A percentile compares a stretch with the other conserved stretches of the same genome.
Conservation (phyloP, 495 filamentous ascomycete species). For the Annulohypoxylon nitens region DNA sequence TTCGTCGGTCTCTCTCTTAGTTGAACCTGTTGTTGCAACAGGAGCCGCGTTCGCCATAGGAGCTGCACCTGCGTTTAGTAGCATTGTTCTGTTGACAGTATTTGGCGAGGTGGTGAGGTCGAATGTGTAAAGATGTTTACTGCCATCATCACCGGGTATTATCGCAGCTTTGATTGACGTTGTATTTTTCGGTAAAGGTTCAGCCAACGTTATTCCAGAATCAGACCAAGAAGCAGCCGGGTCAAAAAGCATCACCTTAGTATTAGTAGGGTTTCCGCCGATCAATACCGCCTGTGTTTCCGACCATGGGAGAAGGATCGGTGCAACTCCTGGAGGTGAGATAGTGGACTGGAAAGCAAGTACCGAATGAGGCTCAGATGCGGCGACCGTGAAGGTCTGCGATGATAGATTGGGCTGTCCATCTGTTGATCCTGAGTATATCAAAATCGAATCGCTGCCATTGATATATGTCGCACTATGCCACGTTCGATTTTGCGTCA, state of each 20-base stretch:
- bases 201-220: conserved; percentile 70
- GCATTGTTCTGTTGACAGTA: conserved; percentile 72
- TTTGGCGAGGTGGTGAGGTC: conserved; percentile 85
- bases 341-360: conserved; percentile 61
- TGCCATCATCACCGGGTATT: conserved; percentile 78
- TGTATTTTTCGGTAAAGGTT: conserved; percentile 67
- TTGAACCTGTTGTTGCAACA: conserved; percentile 37
- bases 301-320: conserved; percentile 84
- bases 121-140: conserved; percentile 85
- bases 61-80: conserved; percentile 62
- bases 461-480: conserved; percentile 85
- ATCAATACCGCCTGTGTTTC: conserved; percentile 77
- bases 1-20: conserved; percentile 7
- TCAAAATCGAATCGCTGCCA: conserved; percentile 75
- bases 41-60: conserved; percentile 60
- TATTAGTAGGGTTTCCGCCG: conserved; percentile 77
- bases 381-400: conserved; percentile 80
- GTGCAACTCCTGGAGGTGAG: conserved; percentile 73
- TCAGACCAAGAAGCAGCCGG: conserved; percentile 68
- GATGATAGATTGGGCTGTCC: conserved; percentile 68
- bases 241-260: conserved; percentile 74
- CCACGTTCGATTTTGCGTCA: conserved; percentile 75
- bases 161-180: conserved; percentile 69
- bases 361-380: conserved; percentile 70
- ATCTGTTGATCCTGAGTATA: conserved; percentile 82